Evolutionary conservation across 768 basidiomycete genomes (phyloP).

Genomic region (Clathrus columnatus): DNA sequence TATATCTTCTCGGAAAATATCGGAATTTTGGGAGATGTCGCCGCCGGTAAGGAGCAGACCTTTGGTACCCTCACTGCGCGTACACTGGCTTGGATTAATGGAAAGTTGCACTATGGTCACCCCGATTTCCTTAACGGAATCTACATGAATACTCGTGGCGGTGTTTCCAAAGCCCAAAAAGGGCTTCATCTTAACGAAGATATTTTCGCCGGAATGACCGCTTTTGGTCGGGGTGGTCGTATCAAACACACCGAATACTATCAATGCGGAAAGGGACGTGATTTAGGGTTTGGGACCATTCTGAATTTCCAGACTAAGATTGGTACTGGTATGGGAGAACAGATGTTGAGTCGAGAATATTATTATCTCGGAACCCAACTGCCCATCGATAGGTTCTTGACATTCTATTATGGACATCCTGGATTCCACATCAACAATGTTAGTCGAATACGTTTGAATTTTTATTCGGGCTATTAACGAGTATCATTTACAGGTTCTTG

Average conservation of each 20-base stretch:
- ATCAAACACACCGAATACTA: conserved; percentile 99
- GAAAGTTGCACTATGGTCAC: conserved; percentile 98
- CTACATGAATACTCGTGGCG: conserved; percentile 97
- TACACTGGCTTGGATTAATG: conserved; percentile 94
- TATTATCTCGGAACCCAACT: conserved; percentile 98
- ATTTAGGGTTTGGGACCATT: conserved; percentile 97
- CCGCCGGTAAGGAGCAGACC: conserved; percentile 98
- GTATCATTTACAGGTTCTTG: conserved; percentile 42
- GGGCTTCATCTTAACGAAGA: conserved; percentile 99
- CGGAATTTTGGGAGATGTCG: conserved; percentile 95
- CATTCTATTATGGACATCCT: conserved; percentile 99
- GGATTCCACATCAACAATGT: conserved; percentile 99
- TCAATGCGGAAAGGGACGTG: conserved; percentile 97
- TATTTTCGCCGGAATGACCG: conserved; percentile 99
- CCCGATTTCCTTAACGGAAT: conserved; percentile 97
- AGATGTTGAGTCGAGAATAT: conserved; percentile 98
- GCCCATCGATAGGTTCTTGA: conserved; percentile 96
- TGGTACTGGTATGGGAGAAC: conserved; percentile 99
- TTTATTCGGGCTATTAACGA: not conserved
- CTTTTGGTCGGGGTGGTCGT: conserved; percentile 89
- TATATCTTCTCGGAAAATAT: conserved; percentile 99
- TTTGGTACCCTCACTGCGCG: conserved; percentile 97
- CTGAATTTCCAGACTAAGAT: conserved; percentile 99
- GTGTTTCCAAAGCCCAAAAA: conserved; percentile 98
- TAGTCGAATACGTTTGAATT: not conserved